Percentiles rank a stretch among this genome's conserved stretches.
phyloP scores from a whole-genome alignment of 2,329 filamentous ascomycete genomes.

The Phyllosticta citribraziliensis region DNA sequence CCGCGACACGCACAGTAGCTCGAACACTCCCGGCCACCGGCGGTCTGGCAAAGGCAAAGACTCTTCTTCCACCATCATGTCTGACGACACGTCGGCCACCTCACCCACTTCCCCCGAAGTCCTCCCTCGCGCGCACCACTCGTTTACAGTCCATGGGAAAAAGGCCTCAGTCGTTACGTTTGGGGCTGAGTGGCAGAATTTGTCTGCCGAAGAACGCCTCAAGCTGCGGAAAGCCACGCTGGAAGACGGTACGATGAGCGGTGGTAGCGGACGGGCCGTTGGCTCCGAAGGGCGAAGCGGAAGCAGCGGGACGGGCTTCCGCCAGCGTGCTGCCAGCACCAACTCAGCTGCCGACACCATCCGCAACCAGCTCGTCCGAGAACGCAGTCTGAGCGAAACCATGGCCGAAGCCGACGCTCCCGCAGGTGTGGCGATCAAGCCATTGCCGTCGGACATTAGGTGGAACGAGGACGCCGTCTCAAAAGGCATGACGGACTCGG shows the following conservation, averaged over 20 bases:
- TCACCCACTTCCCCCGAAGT: constrained; percentile 48
- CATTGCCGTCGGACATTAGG: background rate
- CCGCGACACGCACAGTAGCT: constrained; percentile 62
- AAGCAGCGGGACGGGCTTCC: background rate
- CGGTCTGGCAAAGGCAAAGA: constrained; percentile 71
- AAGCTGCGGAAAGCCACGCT: constrained; percentile 21
- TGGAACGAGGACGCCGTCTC: constrained; percentile 3
- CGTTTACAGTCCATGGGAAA: constrained; percentile 94
- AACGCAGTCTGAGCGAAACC: background rate
- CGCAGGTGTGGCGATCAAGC: background rate
- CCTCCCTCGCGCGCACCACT: constrained; percentile 68
- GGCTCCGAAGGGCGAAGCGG: background rate
- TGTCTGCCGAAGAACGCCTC: constrained; percentile 28
- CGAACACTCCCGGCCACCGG: constrained; percentile 47
- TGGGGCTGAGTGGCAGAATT: constrained; percentile 73
- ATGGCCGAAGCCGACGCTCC: background rate
- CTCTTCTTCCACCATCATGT: constrained; percentile 48
- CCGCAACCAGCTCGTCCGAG: background rate
- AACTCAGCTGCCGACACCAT: background rate
- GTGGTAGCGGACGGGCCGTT: background rate
- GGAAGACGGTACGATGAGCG: background rate
- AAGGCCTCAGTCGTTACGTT: constrained; percentile 98
- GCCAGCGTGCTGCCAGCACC: background rate
- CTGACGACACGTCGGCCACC: constrained; percentile 22
- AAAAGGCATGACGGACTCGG: constrained; percentile 7